Conservation (phyloP, 2,329 filamentous ascomycete species). For the Fusarium cicatricum region DNA sequence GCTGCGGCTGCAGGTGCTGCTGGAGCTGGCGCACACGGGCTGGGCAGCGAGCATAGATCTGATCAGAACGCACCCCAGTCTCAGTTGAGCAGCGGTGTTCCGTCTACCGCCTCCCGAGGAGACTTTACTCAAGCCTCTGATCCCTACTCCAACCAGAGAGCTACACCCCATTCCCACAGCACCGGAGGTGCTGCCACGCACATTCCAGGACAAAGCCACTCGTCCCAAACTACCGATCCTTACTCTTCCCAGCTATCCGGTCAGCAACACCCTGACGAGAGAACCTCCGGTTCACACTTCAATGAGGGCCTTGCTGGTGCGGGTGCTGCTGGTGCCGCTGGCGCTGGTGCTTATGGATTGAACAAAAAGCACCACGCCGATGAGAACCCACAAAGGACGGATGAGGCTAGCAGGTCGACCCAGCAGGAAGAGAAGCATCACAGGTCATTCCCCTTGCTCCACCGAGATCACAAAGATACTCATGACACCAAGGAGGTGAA, state of each 20-base stretch:
- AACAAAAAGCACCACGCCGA: background rate
- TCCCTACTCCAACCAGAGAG: background rate
- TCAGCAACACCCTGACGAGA: background rate
- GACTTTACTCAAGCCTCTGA: background rate
- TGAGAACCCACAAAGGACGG: background rate
- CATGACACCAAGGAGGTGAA: slow-evolving; percentile 6
- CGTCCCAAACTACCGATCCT: background rate
- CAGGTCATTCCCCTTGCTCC: slow-evolving; percentile 24
- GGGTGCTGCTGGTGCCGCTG: slow-evolving; percentile 1
- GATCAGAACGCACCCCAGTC: background rate
- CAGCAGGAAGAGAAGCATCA: slow-evolving; percentile 20
- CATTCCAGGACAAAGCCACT: background rate
- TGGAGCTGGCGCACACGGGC: slow-evolving; percentile 13
- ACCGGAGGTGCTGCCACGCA: background rate
- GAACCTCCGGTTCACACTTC: background rate
- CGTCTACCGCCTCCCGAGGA: background rate
- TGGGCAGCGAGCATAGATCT: slow-evolving; percentile 1
- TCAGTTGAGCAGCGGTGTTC: background rate
- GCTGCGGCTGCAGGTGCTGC: slow-evolving; percentile 2
- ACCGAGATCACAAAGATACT: slow-evolving; percentile 13
- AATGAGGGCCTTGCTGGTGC: slow-evolving; percentile 3
- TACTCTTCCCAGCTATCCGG: background rate
- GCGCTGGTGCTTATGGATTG: slow-evolving; percentile 2
- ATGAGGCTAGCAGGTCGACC: background rate
- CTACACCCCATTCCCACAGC: background rate